Evolutionary conservation across 73 alveolate genomes (phyloP).

Genomic region (Tetrahymena thermophila): DNA sequence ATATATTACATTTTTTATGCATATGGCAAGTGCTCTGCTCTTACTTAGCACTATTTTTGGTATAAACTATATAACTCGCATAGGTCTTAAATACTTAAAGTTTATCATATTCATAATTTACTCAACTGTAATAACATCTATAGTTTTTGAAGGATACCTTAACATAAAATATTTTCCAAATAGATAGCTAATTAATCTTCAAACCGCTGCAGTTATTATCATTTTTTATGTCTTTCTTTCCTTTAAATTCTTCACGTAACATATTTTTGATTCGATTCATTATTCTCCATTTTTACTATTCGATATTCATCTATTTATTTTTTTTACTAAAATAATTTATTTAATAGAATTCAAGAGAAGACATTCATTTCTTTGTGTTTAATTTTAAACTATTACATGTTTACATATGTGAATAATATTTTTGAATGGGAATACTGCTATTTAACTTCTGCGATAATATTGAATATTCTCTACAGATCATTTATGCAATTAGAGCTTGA

Average conservation of each 20-base stretch:
- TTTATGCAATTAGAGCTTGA: neutral
- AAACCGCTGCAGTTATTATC: neutral
- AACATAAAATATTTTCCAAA: neutral
- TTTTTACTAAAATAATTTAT: neutral
- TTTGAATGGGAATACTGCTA: neutral
- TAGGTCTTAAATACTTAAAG: neutral
- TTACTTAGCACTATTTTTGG: neutral
- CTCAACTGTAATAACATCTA: neutral
- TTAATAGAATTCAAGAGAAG: neutral
- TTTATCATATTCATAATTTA: neutral
- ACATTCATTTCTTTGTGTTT: neutral
- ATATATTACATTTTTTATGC: neutral
- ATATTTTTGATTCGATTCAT: neutral
- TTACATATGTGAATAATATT: neutral
- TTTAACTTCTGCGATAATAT: neutral
- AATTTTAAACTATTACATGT: neutral
- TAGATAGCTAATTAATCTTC: neutral
- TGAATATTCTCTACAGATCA: neutral
- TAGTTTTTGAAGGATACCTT: neutral
- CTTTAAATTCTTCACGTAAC: neutral
- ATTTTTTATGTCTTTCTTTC: neutral
- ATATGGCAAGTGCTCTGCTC: neutral
- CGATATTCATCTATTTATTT: too few relatives aligned
- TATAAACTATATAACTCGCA: neutral
- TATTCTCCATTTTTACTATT: too few relatives aligned